Conservation (phyloP, 1,139 yeast genomes). For the Suhomyces terraborum region DNA sequence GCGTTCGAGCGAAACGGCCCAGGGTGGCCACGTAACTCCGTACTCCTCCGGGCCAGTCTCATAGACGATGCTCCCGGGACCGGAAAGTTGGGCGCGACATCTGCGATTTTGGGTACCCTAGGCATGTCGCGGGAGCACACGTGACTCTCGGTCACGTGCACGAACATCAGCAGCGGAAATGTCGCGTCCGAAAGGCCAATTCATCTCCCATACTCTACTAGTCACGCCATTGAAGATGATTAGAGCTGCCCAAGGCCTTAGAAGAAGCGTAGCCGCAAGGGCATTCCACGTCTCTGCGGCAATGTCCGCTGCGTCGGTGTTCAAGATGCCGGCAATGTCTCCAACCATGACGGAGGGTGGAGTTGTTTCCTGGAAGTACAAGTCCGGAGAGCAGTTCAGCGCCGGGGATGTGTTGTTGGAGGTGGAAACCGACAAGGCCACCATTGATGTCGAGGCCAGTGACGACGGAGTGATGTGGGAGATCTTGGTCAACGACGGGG, state of each 20-base stretch:
- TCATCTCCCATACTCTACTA: slow-evolving; percentile 10
- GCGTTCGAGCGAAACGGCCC: too few species aligned
- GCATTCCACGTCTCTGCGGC: slow-evolving; percentile 23
- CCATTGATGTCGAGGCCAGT: slow-evolving; percentile 88
- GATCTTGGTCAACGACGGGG: slow-evolving; percentile 70
- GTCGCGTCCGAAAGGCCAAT: slow-evolving; percentile 23
- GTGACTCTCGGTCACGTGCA: slow-evolving; percentile 1
- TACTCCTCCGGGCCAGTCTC: neutral
- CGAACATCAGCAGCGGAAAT: slow-evolving; percentile 18
- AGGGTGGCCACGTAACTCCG: too few species aligned
- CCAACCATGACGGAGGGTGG: slow-evolving; percentile 99
- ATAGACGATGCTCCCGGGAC: too few species aligned
- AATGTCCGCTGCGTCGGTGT: slow-evolving; percentile 54
- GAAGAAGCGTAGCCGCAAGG: slow-evolving; percentile 14
- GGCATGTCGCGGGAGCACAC: too few species aligned
- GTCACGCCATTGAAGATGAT: slow-evolving; percentile 17
- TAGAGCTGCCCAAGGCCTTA: slow-evolving; percentile 20
- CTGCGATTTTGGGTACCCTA: too few species aligned
- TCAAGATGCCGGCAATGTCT: slow-evolving; percentile 97
- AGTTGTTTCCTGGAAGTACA: slow-evolving; percentile 88
- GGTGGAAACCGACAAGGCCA: slow-evolving; percentile 92
- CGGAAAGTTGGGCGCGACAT: too few species aligned
- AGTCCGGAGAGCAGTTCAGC: slow-evolving; percentile 73
- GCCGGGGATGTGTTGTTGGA: slow-evolving; percentile 89
- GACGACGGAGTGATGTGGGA: slow-evolving; percentile 91